Conservation (phyloP, 495 filamentous ascomycete genomes). For the Oidiodendron maius region DNA sequence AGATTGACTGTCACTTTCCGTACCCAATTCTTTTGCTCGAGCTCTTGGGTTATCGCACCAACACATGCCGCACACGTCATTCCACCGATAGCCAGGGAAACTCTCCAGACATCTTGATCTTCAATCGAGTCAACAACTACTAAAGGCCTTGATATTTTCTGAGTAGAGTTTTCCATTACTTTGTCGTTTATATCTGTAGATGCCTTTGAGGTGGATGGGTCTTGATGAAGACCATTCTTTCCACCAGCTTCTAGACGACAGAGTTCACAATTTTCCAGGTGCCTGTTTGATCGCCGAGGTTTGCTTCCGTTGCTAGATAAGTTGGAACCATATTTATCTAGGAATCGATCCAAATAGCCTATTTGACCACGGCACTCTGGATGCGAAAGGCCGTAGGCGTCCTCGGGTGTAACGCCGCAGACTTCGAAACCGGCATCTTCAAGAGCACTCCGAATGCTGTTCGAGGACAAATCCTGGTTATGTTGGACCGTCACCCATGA, state of each 20-base stretch:
- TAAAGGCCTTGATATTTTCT: neutral
- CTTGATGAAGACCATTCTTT: neutral
- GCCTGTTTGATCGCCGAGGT: neutral
- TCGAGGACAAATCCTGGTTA: neutral
- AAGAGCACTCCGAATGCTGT: neutral
- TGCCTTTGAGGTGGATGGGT: neutral
- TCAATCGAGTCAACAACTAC: neutral
- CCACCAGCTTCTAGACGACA: neutral
- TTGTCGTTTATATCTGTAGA: neutral
- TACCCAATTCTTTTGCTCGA: constrained; percentile 59
- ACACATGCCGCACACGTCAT: constrained; percentile 82
- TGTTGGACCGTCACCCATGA: neutral
- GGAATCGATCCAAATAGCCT: neutral
- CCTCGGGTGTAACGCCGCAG: neutral
- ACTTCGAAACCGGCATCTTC: neutral
- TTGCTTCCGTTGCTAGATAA: neutral
- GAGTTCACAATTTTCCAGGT: neutral
- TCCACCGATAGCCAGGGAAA: constrained; percentile 46
- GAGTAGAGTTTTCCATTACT: neutral
- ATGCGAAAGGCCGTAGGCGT: neutral
- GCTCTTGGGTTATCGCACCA: constrained; percentile 55
- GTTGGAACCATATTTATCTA: neutral
- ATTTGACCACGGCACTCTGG: neutral
- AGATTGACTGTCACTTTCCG: constrained; percentile 59
- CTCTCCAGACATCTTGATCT: neutral